phyloP scores from a whole-genome alignment of 768 basidiomycete genomes.

The Lentinula sp. region DNA sequence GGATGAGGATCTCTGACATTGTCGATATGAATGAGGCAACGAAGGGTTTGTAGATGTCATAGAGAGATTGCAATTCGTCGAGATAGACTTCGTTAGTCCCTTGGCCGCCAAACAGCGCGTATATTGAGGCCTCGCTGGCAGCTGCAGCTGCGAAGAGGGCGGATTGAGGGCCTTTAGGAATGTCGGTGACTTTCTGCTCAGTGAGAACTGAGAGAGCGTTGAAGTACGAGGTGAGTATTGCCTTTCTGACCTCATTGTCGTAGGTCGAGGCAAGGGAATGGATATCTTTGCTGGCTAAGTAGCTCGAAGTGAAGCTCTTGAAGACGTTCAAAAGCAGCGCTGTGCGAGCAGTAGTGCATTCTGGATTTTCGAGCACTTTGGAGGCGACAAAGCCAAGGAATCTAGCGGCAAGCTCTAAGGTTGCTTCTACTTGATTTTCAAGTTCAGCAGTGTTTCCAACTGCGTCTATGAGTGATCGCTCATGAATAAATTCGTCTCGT shows the following conservation, averaged over 20 bases:
- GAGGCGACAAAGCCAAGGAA: conserved; percentile 76
- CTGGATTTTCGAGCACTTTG: conserved; percentile 50
- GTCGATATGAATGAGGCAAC: conserved; percentile 64
- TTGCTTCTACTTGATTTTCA: conserved; percentile 55
- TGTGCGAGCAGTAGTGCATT: conserved; percentile 45
- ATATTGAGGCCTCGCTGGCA: conserved; percentile 66
- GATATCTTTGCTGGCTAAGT: conserved; percentile 69
- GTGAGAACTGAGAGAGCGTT: conserved; percentile 66
- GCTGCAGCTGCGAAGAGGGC: conserved; percentile 62
- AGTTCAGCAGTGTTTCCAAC: conserved; percentile 45
- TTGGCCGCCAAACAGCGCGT: conserved; percentile 95
- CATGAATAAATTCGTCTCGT: conserved; percentile 78
- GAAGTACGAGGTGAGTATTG: conserved; percentile 77
- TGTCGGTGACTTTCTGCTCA: conserved; percentile 41
- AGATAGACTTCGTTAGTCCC: conserved; percentile 98
- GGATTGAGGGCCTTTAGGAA: conserved; percentile 57
- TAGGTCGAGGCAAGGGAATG: conserved; percentile 76
- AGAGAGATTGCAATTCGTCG: conserved; percentile 88
- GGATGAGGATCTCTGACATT: conserved; percentile 65
- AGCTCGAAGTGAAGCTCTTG: conserved; percentile 70
- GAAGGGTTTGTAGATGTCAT: conserved; percentile 88
- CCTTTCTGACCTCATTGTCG: conserved; percentile 69
- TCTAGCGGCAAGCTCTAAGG: conserved; percentile 72
- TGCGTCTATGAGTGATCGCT: conserved; percentile 51
- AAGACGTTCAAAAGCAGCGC: conserved; percentile 70